Evolutionary conservation across 345 rosid species (phyloP).

Genomic region (Bruguiera parviflora): DNA sequence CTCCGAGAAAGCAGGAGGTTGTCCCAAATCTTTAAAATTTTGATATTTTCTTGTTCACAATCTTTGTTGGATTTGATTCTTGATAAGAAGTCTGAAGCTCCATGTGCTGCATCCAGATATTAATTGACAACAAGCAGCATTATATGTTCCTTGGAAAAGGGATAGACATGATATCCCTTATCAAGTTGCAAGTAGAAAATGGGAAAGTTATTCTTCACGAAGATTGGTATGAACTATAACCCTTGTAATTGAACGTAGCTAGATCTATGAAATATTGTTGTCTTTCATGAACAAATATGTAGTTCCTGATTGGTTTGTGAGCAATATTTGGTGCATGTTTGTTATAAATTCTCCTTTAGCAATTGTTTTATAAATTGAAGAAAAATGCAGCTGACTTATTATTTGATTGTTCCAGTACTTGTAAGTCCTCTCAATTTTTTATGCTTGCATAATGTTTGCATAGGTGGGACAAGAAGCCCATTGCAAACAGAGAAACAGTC

Average conservation of each 20-base stretch:
- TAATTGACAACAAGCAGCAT: constrained; percentile 79
- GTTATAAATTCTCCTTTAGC: no score
- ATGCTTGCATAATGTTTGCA: constrained; percentile 1
- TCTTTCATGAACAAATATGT: neutral
- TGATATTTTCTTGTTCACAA: neutral
- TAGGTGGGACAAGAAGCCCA: constrained; percentile 95
- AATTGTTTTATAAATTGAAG: no score
- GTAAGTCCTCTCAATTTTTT: no score
- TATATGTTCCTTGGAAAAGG: constrained; percentile 67
- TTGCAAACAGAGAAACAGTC: constrained; percentile 58
- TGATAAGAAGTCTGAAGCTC: constrained; percentile 8
- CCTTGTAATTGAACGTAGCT: neutral
- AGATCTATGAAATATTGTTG: neutral
- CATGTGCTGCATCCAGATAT: constrained; percentile 38
- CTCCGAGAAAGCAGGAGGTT: constrained; percentile 68
- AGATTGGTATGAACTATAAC: constrained; percentile 56
- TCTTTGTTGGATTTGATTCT: neutral
- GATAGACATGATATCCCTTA: constrained; percentile 78
- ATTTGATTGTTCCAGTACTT: no score
- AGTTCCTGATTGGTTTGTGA: neutral
- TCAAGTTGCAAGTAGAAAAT: constrained; percentile 57
- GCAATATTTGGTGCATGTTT: no score
- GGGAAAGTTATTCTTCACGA: constrained; percentile 84
- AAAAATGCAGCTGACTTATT: no score
- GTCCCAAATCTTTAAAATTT: neutral